Percentiles rank a stretch among this genome's conserved stretches.
Conservation (phyloP, 2,329 filamentous ascomycete genomes). For the Penicillium capsulatum region DNA sequence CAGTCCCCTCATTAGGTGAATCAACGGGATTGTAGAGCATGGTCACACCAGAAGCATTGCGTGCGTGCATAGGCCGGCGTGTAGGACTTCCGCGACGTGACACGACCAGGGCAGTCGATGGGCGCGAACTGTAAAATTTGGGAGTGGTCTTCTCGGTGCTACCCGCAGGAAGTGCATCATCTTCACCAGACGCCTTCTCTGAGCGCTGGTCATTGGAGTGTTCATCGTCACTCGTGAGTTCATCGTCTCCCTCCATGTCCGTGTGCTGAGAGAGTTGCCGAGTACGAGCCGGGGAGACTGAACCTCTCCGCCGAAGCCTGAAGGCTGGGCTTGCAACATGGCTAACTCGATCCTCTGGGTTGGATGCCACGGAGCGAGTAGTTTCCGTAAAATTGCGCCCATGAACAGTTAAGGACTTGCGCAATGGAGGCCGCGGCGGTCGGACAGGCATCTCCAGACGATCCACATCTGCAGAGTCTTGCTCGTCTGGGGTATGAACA, state of each 20-base stretch:
- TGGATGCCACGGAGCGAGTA: constrained; percentile 53
- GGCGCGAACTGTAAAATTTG: constrained; percentile 37
- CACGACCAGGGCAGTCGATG: constrained; percentile 42
- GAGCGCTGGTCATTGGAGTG: constrained; percentile 34
- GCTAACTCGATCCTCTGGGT: constrained; percentile 50
- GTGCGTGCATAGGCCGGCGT: constrained; percentile 53
- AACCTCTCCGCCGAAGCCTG: constrained; percentile 33
- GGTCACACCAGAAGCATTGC: constrained; percentile 75
- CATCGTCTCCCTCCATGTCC: constrained; percentile 84
- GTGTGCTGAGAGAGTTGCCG: constrained; percentile 58
- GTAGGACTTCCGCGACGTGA: constrained; percentile 35
- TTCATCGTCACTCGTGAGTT: constrained; percentile 75
- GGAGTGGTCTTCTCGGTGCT: constrained; percentile 28
- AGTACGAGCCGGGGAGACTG: constrained; percentile 31
- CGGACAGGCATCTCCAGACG: constrained; percentile 52
- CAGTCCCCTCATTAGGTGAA: constrained; percentile 36
- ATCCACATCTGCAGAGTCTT: constrained; percentile 57
- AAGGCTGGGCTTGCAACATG: constrained; percentile 32
- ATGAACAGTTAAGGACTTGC: constrained; percentile 23
- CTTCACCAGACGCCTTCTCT: constrained; percentile 15
- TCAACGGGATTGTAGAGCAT: constrained; percentile 73
- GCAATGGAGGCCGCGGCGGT: constrained; percentile 50
- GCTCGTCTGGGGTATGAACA: constrained; percentile 56
- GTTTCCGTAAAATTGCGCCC: constrained; percentile 49
- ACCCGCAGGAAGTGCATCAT: constrained; percentile 11